Percentiles rank a stretch among this genome's conserved stretches.
Evolutionary conservation across 345 rosid species (phyloP).

Genomic region (Hevea brasiliensis): DNA sequence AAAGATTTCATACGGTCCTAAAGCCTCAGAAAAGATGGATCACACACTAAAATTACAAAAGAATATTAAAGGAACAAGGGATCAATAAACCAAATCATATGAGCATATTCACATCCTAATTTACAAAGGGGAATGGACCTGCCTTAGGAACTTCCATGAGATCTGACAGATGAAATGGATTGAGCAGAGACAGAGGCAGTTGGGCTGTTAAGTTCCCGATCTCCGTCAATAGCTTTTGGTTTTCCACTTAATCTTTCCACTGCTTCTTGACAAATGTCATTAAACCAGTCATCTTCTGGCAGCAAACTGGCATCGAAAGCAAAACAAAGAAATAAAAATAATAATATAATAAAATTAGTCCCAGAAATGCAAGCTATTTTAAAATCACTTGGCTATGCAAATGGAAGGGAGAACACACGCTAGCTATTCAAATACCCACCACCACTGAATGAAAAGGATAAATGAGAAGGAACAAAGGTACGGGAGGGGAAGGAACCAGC

Average conservation of each 20-base stretch:
- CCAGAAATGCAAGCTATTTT: conserved; percentile 1
- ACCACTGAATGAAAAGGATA: too few species aligned
- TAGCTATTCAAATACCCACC: neutral
- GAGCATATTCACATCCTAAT: conserved; percentile 30
- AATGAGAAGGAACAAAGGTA: too few species aligned
- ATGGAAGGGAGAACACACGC: neutral
- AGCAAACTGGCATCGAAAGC: conserved; percentile 52
- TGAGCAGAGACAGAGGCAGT: conserved; percentile 97
- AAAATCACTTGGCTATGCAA: neutral
- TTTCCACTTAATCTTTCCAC: conserved; percentile 87
- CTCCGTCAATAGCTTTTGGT: conserved; percentile 72
- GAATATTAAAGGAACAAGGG: neutral
- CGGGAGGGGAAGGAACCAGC: too few species aligned
- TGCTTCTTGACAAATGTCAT: conserved; percentile 74
- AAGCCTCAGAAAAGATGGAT: conserved; percentile 7
- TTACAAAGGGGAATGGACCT: conserved; percentile 31
- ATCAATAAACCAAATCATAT: neutral
- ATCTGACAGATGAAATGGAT: conserved; percentile 87
- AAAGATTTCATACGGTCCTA: conserved; percentile 17
- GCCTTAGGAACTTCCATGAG: conserved; percentile 75
- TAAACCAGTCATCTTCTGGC: conserved; percentile 94
- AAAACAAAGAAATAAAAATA: too few species aligned
- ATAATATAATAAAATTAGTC: neutral
- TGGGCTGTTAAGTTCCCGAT: conserved; percentile 78
- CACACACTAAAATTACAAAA: conserved; percentile 2